phyloP scores from a whole-genome alignment of 2,329 filamentous ascomycete species.

The Xylariaceae sp. region DNA sequence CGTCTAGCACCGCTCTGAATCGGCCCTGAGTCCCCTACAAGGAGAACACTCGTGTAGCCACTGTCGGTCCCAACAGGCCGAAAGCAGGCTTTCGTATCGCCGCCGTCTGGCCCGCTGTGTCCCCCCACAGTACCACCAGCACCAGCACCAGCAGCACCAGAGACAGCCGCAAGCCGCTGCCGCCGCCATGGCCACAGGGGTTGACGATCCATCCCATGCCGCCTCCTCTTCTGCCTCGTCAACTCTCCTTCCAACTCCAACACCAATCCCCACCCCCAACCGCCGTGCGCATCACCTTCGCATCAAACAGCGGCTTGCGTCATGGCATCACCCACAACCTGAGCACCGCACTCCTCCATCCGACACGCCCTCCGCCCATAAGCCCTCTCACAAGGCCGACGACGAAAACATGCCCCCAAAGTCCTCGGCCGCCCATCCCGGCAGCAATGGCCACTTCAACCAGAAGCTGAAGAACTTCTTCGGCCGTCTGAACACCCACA shows the following conservation, averaged over 20 bases:
- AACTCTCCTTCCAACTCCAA: constrained; percentile 11
- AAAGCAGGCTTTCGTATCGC: too few relatives aligned
- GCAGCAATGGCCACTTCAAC: constrained; percentile 55
- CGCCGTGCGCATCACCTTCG: constrained; percentile 25
- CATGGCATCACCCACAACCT: constrained; percentile 32
- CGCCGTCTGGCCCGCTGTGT: too few relatives aligned
- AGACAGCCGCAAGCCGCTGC: constrained; percentile 18
- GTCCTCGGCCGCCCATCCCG: constrained; percentile 47
- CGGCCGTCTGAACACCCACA: constrained; percentile 54
- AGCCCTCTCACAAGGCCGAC: constrained; percentile 6
- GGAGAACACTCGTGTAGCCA: too few relatives aligned
- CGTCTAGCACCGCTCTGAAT: too few relatives aligned
- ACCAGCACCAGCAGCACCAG: constrained; percentile 14
- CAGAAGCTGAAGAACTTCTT: constrained; percentile 70
- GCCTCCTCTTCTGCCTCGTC: constrained; percentile 20
- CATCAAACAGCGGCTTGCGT: constrained; percentile 31
- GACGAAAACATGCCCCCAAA: constrained; percentile 48
- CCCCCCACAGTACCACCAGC: too few relatives aligned
- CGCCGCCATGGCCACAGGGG: constrained; percentile 11
- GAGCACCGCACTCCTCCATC: constrained; percentile 16
- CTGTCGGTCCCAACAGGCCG: too few relatives aligned
- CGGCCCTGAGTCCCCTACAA: too few relatives aligned
- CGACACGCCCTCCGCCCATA: constrained; percentile 1
- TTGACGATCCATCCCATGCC: constrained; percentile 18
- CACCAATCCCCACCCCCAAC: constrained; percentile 8